phyloP scores from a whole-genome alignment of 495 filamentous ascomycete genomes.

The Aspergillus kassunensis region DNA sequence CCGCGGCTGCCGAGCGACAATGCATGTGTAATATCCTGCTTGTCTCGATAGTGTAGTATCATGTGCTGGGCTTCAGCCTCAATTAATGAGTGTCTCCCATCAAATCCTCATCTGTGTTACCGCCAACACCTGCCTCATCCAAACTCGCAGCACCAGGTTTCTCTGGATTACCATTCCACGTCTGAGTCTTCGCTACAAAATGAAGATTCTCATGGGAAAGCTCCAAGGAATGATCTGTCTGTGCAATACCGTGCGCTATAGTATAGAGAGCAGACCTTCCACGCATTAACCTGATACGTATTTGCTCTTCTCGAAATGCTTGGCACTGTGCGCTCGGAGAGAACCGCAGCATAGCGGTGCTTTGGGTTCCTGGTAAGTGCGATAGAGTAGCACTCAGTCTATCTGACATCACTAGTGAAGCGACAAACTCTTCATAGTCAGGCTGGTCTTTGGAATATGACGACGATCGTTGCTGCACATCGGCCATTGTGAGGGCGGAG shows the following conservation, averaged over 20 bases:
- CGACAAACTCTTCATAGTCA: constrained; percentile 49
- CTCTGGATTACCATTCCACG: constrained; percentile 27
- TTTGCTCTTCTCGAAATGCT: constrained; percentile 42
- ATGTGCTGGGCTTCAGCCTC: not conserved
- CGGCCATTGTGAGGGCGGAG: constrained; percentile 41
- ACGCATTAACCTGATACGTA: constrained; percentile 30
- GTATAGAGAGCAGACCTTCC: constrained; percentile 33
- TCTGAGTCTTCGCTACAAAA: constrained; percentile 43
- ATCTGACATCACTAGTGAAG: constrained; percentile 47
- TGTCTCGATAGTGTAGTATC: too few species aligned
- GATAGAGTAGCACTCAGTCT: constrained; percentile 48
- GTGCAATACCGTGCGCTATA: constrained; percentile 40
- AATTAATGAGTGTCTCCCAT: constrained; percentile 51
- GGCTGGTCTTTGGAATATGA: constrained; percentile 34
- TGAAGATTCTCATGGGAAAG: constrained; percentile 59
- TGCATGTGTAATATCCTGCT: too few species aligned
- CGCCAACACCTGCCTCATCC: not conserved
- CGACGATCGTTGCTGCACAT: constrained; percentile 35
- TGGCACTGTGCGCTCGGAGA: not conserved
- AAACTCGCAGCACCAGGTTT: constrained; percentile 16
- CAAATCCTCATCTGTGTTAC: constrained; percentile 53
- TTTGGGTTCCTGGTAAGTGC: not conserved
- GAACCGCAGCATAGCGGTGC: constrained; percentile 15
- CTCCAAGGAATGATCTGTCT: constrained; percentile 51
- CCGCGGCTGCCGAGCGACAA: not conserved